A percentile compares a stretch with the other conserved stretches of the same genome.
These are phyloP conservation scores for Pythium vanterpoolii DNA, from an alignment of 352 stramenopile species.

Conservation along the genomic window DNA sequence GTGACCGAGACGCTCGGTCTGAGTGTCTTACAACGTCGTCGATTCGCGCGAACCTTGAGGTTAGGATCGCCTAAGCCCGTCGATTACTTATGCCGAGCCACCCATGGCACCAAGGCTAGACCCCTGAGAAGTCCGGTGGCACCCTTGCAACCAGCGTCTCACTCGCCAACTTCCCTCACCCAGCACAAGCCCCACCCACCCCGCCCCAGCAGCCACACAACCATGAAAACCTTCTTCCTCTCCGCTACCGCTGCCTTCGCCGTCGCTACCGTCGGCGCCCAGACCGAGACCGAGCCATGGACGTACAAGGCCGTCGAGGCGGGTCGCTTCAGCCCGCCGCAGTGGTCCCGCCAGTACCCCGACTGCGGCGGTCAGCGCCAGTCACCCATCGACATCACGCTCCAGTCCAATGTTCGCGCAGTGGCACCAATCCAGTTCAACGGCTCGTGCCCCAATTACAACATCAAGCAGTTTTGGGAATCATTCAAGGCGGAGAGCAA, in stretches of 20 bases:
- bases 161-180: not conserved
- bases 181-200: not conserved
- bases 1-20: too few relatives aligned
- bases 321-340: not conserved
- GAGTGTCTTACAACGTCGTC: too few relatives aligned
- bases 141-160: too few relatives aligned
- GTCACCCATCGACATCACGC: constrained; percentile 27
- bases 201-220: too few relatives aligned
- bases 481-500: constrained; percentile 20
- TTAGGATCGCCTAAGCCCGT: too few relatives aligned
- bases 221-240: not conserved
- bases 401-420: not conserved
- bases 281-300: not conserved
- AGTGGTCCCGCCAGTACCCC: constrained; percentile 20
- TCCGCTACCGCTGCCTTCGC: not conserved
- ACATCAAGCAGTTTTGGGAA: constrained; percentile 22
- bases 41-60: too few relatives aligned
- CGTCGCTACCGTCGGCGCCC: not conserved
- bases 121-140: too few relatives aligned
- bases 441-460: constrained; percentile 14
- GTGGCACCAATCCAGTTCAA: constrained; percentile 13
- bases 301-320: constrained; percentile 1
- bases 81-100: too few relatives aligned
- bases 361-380: constrained; percentile 25
- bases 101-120: too few relatives aligned